Conservation (phyloP, 257 asterid genomes). For the Orobanche coerulescens region DNA sequence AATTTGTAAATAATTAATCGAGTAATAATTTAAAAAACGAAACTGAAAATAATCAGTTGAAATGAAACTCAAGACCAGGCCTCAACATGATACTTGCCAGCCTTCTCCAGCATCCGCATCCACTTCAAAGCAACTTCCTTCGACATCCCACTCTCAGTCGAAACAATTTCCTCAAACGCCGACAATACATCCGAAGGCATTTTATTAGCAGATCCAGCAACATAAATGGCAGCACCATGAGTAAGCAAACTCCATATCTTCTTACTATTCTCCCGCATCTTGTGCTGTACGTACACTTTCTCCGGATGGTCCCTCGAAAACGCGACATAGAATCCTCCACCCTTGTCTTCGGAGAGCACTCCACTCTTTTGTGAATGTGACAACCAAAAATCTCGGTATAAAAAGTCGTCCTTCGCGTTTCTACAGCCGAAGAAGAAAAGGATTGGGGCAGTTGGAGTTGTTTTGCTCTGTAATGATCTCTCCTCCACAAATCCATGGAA, state of each 20-base stretch:
- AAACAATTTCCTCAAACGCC: slow-evolving; percentile 68
- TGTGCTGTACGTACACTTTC: slow-evolving; percentile 88
- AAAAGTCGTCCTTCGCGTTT: slow-evolving; percentile 59
- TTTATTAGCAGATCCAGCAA: slow-evolving; percentile 87
- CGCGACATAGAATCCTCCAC: slow-evolving; percentile 84
- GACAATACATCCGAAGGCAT: slow-evolving; percentile 84
- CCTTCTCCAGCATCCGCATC: slow-evolving; percentile 67
- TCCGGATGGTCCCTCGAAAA: slow-evolving; percentile 85
- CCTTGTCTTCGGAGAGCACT: slow-evolving; percentile 71
- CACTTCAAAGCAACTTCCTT: slow-evolving; percentile 59
- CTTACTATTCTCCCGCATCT: slow-evolving; percentile 57
- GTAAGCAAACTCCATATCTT: slow-evolving; percentile 63
- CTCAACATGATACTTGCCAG: slow-evolving; percentile 80
- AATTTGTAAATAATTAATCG: too few relatives aligned
- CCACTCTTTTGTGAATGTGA: slow-evolving; percentile 50
- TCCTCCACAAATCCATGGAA: slow-evolving; percentile 86
- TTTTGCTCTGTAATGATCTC: slow-evolving; percentile 57
- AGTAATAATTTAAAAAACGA: too few relatives aligned
- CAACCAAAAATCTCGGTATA: slow-evolving; percentile 77
- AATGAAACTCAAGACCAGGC: slow-evolving; percentile 63
- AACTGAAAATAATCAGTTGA: too few relatives aligned
- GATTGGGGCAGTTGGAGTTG: slow-evolving; percentile 62
- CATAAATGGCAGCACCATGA: slow-evolving; percentile 71
- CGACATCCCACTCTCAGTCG: slow-evolving; percentile 50
- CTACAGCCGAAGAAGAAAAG: slow-evolving; percentile 89